phyloP scores from a whole-genome alignment of 2,329 filamentous ascomycete species.

The Hypoxylon sp. region DNA sequence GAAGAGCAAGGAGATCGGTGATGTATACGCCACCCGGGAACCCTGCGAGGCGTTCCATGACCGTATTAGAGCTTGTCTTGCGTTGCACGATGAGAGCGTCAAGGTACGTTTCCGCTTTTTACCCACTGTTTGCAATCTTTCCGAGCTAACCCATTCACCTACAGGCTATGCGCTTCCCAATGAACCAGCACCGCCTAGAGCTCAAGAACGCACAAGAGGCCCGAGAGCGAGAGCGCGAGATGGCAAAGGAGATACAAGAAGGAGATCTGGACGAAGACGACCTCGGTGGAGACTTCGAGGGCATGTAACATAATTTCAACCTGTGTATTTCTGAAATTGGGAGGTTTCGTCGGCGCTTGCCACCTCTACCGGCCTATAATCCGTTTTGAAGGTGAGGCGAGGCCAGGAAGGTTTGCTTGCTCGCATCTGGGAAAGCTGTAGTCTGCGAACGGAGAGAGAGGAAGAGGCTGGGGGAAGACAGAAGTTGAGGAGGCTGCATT shows the following conservation, averaged over 20 bases:
- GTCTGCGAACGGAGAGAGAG: constrained; percentile 22
- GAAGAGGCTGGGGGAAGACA: constrained; percentile 8
- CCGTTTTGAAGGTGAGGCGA: constrained; percentile 22
- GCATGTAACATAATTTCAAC: constrained; percentile 73
- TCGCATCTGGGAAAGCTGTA: constrained; percentile 38
- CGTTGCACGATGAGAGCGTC: constrained; percentile 96
- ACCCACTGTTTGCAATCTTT: constrained; percentile 4
- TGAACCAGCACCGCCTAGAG: constrained; percentile 98
- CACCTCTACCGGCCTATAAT: constrained; percentile 31
- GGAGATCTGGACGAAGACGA: constrained; percentile 98
- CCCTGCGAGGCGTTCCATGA: constrained; percentile 98
- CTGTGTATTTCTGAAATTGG: constrained; percentile 51
- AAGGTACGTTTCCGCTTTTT: constrained; percentile 73
- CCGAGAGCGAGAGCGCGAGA: constrained; percentile 93
- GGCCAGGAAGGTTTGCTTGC: constrained; percentile 21
- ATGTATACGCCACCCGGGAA: constrained; percentile 96
- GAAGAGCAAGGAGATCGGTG: constrained; percentile 97
- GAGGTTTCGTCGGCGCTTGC: constrained; percentile 37
- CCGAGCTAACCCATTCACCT: constrained; percentile 49
- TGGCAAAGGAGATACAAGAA: constrained; percentile 99
- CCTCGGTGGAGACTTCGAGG: constrained; percentile 94
- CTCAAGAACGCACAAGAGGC: constrained; percentile 98
- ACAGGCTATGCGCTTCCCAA: constrained; percentile 97
- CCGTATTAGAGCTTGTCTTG: constrained; percentile 91
- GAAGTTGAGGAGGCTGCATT: constrained; percentile 35